Conservation (phyloP, 1,139 yeast genomes). For the Arxiozyma telluris region DNA sequence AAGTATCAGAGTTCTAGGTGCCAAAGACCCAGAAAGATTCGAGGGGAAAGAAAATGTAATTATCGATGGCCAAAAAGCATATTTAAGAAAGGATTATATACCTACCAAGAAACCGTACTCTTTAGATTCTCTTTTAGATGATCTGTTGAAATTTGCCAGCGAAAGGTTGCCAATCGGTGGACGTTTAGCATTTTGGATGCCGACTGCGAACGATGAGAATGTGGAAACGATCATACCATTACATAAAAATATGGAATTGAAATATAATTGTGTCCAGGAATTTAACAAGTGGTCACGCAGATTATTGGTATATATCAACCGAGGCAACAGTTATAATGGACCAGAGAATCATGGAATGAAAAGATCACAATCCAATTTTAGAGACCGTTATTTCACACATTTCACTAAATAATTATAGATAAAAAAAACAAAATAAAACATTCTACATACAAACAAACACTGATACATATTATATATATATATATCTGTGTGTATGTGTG, state of each 20-base stretch:
- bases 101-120: constrained; percentile 92
- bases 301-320: constrained; percentile 66
- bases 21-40: constrained; percentile 51
- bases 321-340: constrained; percentile 54
- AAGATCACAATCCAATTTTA: constrained; percentile 43
- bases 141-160: constrained; percentile 65
- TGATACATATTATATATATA: too few species aligned
- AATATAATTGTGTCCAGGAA: constrained; percentile 73
- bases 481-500: too few species aligned
- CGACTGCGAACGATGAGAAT: constrained; percentile 86
- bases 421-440: neutral
- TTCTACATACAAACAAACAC: neutral
- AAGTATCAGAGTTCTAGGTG: constrained; percentile 88
- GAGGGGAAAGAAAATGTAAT: constrained; percentile 58
- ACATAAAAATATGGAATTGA: constrained; percentile 61
- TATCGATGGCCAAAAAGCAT: constrained; percentile 73
- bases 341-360: constrained; percentile 37
- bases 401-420: constrained; percentile 32
- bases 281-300: constrained; percentile 92
- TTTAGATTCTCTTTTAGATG: constrained; percentile 65
- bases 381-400: constrained; percentile 72
- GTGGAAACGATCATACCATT: constrained; percentile 65
- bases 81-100: constrained; percentile 68
- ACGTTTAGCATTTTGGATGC: constrained; percentile 94
- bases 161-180: constrained; percentile 64